Evolutionary conservation across 78 protist species (phyloP), one percentile per base, ranked within the genome.

Genomic region (Creolimax fragrantissima): DNA sequence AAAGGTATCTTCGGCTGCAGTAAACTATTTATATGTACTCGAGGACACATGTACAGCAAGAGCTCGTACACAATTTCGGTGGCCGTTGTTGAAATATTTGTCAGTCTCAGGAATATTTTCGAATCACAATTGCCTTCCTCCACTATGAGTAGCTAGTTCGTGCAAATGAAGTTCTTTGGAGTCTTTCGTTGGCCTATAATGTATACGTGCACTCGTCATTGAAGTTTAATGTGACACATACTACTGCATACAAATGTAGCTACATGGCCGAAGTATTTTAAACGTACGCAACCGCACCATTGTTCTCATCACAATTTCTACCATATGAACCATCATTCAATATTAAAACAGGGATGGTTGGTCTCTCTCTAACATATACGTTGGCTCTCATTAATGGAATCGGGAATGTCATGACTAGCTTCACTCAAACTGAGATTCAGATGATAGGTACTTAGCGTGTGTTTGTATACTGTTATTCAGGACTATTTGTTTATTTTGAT

Each of bases 331-430:
- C n/a, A n/a, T n/a, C n/a, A n/a, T n/a, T n/a, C n/a, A n/a, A n/a
- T n/a, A n/a, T n/a, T n/a, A n/a, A n/a, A n/a, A n/a, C 92, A 3
- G 89, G 88, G 42, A 89, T 88, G 5, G 95, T 84, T 2, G 96
- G 95, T 5, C 93, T 95, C 3, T 44, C 89, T 35, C 37, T 95
- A 36, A 5, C 96, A 41, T 93, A 93, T 41, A 84, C 94, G 36
- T 74, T 91, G n/a, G 7, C 43, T 11, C 4, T 95, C 7, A 85
- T 96, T 32, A 45, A 41, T 24, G 42, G 45, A 7, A 88, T 95
- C n/a, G 41, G 35, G 41, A 42, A 44, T 4, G 5, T 88, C 24
- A 67, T 95, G 41, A 83, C 81, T 24, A 0, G 67, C 43, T 45
- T 67, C 83, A 91, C 90, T 5, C 92, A 88, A 47, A 92, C 94